Percentiles rank a stretch among this genome's conserved stretches.
Evolutionary conservation across 768 basidiomycete species (phyloP).

Genomic region (Termitomyces sp.): DNA sequence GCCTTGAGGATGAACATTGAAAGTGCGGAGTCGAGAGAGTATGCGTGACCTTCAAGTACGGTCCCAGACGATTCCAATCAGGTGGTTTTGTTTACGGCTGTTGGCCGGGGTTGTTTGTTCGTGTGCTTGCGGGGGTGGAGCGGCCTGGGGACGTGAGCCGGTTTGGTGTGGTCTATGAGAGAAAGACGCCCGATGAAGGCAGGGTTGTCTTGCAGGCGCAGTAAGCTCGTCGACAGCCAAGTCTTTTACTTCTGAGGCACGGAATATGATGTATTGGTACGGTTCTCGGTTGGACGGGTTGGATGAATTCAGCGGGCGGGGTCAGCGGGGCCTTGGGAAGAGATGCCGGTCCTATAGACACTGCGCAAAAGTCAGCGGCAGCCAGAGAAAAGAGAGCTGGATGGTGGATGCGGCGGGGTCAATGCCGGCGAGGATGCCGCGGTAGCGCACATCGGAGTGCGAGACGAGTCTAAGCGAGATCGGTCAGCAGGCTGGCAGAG

Average conservation of each 20-base stretch:
- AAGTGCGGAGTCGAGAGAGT: no score
- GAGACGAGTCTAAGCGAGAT: conserved; percentile 67
- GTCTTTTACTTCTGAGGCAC: conserved; percentile 86
- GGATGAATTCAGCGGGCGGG: conserved; percentile 72
- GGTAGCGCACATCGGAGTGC: conserved; percentile 78
- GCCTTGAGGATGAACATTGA: no score
- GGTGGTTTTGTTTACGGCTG: no score
- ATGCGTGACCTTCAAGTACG: no score
- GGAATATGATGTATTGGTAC: conserved; percentile 88
- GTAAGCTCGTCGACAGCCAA: conserved; percentile 75
- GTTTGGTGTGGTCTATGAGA: neutral
- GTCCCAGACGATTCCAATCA: no score
- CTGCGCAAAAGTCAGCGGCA: conserved; percentile 24
- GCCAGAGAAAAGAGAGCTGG: conserved; percentile 44
- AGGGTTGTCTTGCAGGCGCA: conserved; percentile 60
- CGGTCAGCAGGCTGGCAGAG: conserved; percentile 38
- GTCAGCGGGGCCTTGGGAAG: neutral
- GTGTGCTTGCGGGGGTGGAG: conserved; percentile 10
- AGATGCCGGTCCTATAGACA: conserved; percentile 77
- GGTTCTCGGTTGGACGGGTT: conserved; percentile 79
- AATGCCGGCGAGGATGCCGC: conserved; percentile 83
- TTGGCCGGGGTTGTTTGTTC: neutral
- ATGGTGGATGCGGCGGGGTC: conserved; percentile 84
- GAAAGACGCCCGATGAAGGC: conserved; percentile 54
- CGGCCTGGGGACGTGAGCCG: neutral